A percentile compares a stretch with the other conserved stretches of the same genome.
Conservation (phyloP, 352 stramenopile species). For the Globisporangium paroecandrum region DNA sequence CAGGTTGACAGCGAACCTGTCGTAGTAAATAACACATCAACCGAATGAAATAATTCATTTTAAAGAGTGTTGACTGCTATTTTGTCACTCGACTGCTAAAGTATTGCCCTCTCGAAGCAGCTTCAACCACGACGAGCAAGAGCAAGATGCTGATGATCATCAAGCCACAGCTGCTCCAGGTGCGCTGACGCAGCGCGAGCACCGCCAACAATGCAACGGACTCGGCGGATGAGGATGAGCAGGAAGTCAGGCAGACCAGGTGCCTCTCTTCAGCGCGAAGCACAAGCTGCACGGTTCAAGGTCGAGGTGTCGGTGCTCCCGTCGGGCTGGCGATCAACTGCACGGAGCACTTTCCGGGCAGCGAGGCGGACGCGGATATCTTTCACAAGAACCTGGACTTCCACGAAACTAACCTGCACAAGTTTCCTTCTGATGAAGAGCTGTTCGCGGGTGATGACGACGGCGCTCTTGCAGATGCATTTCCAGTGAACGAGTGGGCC, state of each 20-base stretch:
- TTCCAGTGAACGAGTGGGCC: neutral
- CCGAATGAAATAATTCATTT: neutral
- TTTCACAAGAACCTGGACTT: slow-evolving; percentile 1
- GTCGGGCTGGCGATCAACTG: neutral
- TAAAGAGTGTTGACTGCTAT: neutral
- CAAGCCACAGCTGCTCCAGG: neutral
- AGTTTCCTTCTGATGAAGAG: neutral
- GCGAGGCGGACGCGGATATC: neutral
- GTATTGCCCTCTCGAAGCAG: neutral
- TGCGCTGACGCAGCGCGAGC: neutral
- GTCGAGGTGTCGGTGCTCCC: slow-evolving; percentile 1
- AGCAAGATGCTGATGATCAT: neutral
- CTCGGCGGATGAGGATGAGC: neutral
- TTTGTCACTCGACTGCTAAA: too few relatives aligned
- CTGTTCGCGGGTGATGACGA: neutral
- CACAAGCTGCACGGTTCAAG: neutral
- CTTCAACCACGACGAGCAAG: neutral
- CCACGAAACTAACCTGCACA: neutral
- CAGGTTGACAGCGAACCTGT: neutral
- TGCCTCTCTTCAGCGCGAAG: neutral
- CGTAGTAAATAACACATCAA: neutral
- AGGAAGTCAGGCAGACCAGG: neutral
- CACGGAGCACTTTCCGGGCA: neutral
- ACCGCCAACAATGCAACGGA: neutral
- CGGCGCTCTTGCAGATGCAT: neutral